Evolutionary conservation across 208 protist genomes (phyloP).

Genomic region (Crithidia fasciculata): DNA sequence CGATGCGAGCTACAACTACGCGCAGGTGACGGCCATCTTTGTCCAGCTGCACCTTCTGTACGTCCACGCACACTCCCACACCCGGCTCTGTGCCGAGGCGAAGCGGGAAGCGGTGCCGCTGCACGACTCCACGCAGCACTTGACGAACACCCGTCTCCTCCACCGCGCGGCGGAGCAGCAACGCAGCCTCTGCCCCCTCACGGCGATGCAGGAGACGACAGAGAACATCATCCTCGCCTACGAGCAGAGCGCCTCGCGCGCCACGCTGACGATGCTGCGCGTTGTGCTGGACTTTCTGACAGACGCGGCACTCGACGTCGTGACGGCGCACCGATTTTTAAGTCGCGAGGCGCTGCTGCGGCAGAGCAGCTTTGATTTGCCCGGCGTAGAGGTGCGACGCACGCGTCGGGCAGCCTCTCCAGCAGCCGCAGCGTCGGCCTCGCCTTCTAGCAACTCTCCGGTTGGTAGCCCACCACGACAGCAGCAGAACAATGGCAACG

Average conservation of each 20-base stretch:
- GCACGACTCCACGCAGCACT: constrained; percentile 26
- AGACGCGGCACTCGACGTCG: constrained; percentile 74
- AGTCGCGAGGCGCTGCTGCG: constrained; percentile 60
- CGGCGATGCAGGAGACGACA: constrained; percentile 74
- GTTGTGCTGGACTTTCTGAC: constrained; percentile 75
- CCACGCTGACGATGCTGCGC: constrained; percentile 70
- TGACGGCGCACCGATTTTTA: constrained; percentile 72
- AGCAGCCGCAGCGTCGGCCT: not conserved
- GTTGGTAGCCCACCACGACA: not conserved
- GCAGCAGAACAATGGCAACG: not conserved
- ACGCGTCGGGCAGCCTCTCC: not conserved
- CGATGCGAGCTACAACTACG: constrained; percentile 83
- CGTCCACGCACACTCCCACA: constrained; percentile 57
- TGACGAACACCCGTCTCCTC: constrained; percentile 21
- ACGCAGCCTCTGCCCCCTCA: constrained; percentile 56
- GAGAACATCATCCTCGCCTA: constrained; percentile 82
- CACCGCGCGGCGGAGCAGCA: constrained; percentile 33
- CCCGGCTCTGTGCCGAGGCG: constrained; percentile 42
- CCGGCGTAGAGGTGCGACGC: constrained; percentile 19
- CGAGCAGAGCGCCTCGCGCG: constrained; percentile 70
- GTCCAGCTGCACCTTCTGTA: constrained; percentile 70
- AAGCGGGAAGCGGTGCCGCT: constrained; percentile 33
- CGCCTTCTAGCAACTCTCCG: not conserved
- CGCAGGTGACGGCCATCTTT: constrained; percentile 79
- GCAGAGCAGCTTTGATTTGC: constrained; percentile 55